Evolutionary conservation across 2,329 filamentous ascomycete species (phyloP).

Genomic region (Pyricularia sp.): DNA sequence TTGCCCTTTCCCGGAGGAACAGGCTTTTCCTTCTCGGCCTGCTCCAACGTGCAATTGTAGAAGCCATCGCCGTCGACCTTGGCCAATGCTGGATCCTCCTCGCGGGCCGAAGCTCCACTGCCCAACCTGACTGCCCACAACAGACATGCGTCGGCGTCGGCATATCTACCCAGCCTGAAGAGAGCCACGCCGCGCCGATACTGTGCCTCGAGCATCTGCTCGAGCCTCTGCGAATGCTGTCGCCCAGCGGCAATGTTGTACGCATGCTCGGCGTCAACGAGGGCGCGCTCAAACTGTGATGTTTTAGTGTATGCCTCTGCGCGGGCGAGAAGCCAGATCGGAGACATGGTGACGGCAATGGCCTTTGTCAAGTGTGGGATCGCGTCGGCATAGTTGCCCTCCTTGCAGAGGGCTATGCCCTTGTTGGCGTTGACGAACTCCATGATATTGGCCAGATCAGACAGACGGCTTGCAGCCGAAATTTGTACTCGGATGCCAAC

Average conservation of each 20-base stretch:
- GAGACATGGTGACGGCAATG: conserved; percentile 51
- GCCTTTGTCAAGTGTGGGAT: conserved; percentile 56
- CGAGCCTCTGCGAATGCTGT: conserved; percentile 42
- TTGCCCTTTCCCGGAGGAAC: conserved; percentile 2
- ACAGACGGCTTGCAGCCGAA: background rate
- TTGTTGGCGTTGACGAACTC: conserved; percentile 35
- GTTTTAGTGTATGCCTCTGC: conserved; percentile 64
- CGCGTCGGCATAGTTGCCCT: conserved; percentile 52
- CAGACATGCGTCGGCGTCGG: conserved; percentile 62
- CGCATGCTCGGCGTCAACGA: conserved; percentile 57
- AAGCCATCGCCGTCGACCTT: conserved; percentile 31
- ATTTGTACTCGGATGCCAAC: background rate
- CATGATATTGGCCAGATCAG: conserved; percentile 24
- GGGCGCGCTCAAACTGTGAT: conserved; percentile 46
- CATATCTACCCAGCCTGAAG: conserved; percentile 56
- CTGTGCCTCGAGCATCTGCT: conserved; percentile 69
- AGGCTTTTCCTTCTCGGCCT: conserved; percentile 14
- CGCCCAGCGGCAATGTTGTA: conserved; percentile 50
- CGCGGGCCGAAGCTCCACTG: conserved; percentile 21
- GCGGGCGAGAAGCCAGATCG: conserved; percentile 69
- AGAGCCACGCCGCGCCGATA: conserved; percentile 66
- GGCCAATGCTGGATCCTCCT: conserved; percentile 22
- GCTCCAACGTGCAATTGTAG: conserved; percentile 28
- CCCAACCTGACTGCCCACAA: conserved; percentile 35
- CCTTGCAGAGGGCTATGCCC: conserved; percentile 53